phyloP scores from a whole-genome alignment of 1,139 yeast genomes.

The Ogataea hybrid region DNA sequence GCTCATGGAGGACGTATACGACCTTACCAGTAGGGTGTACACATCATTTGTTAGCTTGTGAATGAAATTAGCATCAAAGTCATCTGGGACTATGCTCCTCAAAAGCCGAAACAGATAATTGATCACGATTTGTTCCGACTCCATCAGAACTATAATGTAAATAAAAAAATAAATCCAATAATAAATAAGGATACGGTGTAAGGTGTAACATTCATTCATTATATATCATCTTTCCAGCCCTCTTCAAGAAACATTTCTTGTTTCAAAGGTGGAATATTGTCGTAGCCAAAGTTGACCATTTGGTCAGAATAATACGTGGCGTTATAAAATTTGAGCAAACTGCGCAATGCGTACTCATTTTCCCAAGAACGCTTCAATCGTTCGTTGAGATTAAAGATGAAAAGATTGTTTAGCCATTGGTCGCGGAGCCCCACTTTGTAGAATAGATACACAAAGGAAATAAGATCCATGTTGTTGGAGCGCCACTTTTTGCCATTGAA shows the following conservation, averaged over 20 bases:
- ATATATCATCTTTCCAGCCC: constrained; percentile 29
- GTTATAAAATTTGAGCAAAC: constrained; percentile 77
- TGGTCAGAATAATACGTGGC: constrained; percentile 51
- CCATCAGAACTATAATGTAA: constrained; percentile 7
- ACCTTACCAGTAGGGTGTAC: constrained; percentile 8
- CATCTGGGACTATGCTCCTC: constrained; percentile 15
- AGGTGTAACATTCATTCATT: background rate
- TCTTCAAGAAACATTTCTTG: constrained; percentile 34
- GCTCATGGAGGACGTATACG: constrained; percentile 6
- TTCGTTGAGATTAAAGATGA: constrained; percentile 46
- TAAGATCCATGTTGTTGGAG: constrained; percentile 86
- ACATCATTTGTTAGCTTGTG: constrained; percentile 16
- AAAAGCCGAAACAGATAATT: constrained; percentile 22
- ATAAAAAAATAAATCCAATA: constrained; percentile 1
- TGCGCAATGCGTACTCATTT: constrained; percentile 83
- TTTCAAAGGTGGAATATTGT: constrained; percentile 25
- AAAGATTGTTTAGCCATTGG: constrained; percentile 79
- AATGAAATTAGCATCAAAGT: constrained; percentile 11
- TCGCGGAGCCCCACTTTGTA: constrained; percentile 72
- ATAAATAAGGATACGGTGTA: background rate
- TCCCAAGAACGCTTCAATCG: constrained; percentile 77
- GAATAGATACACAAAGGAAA: constrained; percentile 81
- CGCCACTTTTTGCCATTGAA: constrained; percentile 96
- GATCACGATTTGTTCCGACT: constrained; percentile 21
- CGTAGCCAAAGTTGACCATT: constrained; percentile 58